Conservation (phyloP, 331 rosid genomes). For the Pyracantha coccinea region DNA sequence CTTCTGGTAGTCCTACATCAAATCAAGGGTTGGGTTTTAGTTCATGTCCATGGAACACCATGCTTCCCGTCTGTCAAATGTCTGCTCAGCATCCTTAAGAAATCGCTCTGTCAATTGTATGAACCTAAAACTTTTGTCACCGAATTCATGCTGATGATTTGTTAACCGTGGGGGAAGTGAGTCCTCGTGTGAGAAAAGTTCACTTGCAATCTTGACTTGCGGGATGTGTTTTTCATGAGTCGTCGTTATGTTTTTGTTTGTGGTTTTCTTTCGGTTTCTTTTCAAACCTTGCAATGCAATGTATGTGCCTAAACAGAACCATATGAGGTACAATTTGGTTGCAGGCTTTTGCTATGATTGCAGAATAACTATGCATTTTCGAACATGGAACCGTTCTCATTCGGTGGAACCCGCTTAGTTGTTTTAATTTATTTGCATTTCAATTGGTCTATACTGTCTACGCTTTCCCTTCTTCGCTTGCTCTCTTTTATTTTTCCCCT, state of each 20-base stretch:
- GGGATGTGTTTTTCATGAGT: background rate
- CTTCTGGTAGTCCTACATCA: conserved; percentile 30
- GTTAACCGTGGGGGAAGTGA: conserved; percentile 8
- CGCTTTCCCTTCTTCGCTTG: no score
- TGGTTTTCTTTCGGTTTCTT: conserved; percentile 14
- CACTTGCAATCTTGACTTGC: conserved; percentile 22
- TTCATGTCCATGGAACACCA: conserved; percentile 49
- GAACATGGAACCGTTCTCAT: conserved; percentile 17
- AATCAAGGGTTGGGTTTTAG: conserved; percentile 45
- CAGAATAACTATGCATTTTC: conserved; percentile 27
- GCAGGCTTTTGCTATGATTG: conserved; percentile 22
- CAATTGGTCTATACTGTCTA: background rate
- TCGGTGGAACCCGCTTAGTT: conserved; percentile 6
- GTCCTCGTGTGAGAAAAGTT: conserved; percentile 12
- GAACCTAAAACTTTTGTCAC: conserved; percentile 23
- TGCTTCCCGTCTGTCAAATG: conserved; percentile 55
- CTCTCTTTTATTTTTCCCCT: no score
- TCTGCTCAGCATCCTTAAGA: conserved; percentile 42
- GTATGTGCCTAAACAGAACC: conserved; percentile 29
- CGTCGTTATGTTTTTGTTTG: conserved; percentile 6
- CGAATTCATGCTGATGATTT: conserved; percentile 23
- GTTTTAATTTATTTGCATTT: background rate
- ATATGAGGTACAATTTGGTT: conserved; percentile 21
- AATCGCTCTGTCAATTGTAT: conserved; percentile 18
- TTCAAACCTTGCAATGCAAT: conserved; percentile 1